These are phyloP conservation scores for Phaeophleospora eucalypticola DNA, from an alignment of 2,329 filamentous ascomycete genomes.

Conservation along the genomic window DNA sequence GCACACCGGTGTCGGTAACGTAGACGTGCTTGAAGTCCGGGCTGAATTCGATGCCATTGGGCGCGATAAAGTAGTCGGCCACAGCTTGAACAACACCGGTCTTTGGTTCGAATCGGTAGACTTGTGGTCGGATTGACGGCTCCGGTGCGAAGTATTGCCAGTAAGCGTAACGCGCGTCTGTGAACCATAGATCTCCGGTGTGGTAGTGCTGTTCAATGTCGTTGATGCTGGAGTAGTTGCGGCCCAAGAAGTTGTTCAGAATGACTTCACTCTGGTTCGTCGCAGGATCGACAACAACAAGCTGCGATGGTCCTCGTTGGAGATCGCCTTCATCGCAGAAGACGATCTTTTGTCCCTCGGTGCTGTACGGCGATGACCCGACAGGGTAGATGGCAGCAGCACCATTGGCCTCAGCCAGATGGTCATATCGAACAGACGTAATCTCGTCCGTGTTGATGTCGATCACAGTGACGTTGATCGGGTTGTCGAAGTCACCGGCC, in stretches of 20 bases:
- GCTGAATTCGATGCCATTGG: conserved; percentile 57
- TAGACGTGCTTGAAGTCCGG: conserved; percentile 52
- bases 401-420: conserved; percentile 30
- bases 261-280: conserved; percentile 35
- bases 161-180: conserved; percentile 56
- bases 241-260: conserved; percentile 58
- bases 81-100: conserved; percentile 54
- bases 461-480: conserved; percentile 35
- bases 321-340: conserved; percentile 34
- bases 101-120: conserved; percentile 53
- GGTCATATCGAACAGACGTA: conserved; percentile 24
- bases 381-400: conserved; percentile 31
- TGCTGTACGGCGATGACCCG: conserved; percentile 29
- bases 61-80: conserved; percentile 54
- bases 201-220: conserved; percentile 52
- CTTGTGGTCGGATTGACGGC: conserved; percentile 53
- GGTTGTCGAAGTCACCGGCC: conserved; percentile 27
- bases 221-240: conserved; percentile 59
- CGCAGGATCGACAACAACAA: conserved; percentile 28
- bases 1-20: conserved; percentile 52
- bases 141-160: conserved; percentile 47
- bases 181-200: conserved; percentile 59
- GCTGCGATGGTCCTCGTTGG: conserved; percentile 20
- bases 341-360: conserved; percentile 30
- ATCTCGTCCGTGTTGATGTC: conserved; percentile 29